A percentile compares a stretch with the other conserved stretches of the same genome.
These are phyloP conservation scores for Trichoderma sp. DNA, from an alignment of 2,329 filamentous ascomycete species.

Conservation along the genomic window DNA sequence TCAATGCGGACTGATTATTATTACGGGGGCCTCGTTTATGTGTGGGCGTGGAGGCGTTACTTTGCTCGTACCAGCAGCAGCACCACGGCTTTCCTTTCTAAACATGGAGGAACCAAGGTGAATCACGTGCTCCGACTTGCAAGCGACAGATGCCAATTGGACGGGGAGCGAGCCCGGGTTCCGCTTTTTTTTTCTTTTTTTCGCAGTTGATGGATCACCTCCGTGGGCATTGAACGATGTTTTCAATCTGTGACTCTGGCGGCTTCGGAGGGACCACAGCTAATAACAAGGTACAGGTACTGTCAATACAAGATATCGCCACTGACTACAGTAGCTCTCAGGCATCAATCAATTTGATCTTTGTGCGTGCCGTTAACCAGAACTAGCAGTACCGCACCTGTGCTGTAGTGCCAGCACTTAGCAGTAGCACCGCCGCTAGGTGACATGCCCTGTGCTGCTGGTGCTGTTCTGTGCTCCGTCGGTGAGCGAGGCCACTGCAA, in stretches of 20 bases:
- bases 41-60: background rate
- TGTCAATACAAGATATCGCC: background rate
- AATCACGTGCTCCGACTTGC: constrained; percentile 10
- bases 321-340: background rate
- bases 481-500: background rate
- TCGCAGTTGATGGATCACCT: background rate
- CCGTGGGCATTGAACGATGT: background rate
- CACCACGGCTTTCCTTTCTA: background rate
- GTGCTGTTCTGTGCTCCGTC: constrained; percentile 7
- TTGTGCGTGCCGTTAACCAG: background rate
- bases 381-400: background rate
- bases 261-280: background rate
- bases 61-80: background rate
- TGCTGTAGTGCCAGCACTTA: background rate
- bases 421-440: background rate
- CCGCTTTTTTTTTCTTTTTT: background rate
- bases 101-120: background rate
- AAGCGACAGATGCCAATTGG: background rate
- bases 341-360: background rate
- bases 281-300: background rate
- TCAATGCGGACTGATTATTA: background rate
- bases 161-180: background rate
- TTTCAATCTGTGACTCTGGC: constrained; percentile 10
- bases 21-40: constrained; percentile 8
- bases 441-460: background rate